Percentiles rank a stretch among this genome's conserved stretches.
phyloP scores from a whole-genome alignment of 345 rosid species.

The Eucalyptus brandiana region DNA sequence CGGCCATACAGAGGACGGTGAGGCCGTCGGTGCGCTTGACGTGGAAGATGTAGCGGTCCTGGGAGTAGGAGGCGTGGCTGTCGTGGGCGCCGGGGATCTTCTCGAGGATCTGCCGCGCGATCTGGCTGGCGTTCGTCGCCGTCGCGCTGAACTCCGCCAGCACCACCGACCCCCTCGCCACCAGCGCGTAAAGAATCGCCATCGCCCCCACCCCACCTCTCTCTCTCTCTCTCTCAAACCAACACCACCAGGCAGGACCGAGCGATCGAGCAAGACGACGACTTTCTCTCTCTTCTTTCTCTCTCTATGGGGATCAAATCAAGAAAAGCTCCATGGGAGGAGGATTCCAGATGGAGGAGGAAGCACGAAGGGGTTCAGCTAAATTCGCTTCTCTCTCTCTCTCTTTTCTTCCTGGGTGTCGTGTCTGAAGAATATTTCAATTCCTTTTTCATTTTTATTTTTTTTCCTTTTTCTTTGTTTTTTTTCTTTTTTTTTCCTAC shows the following conservation, averaged over 20 bases:
- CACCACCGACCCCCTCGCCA: slow-evolving; percentile 83
- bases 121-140: slow-evolving; percentile 69
- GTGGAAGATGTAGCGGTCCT: slow-evolving; percentile 87
- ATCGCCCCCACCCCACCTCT: slow-evolving; percentile 5
- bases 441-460: neutral
- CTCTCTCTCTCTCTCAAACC: neutral
- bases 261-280: neutral
- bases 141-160: slow-evolving; percentile 80
- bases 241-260: neutral
- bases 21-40: slow-evolving; percentile 97
- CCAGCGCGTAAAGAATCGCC: slow-evolving; percentile 88
- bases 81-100: slow-evolving; percentile 68
- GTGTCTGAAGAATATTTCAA: neutral
- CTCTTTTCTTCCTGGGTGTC: neutral
- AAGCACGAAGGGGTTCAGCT: neutral
- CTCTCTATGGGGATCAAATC: neutral
- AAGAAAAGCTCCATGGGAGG: neutral
- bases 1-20: slow-evolving; percentile 96
- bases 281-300: neutral
- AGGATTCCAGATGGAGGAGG: neutral
- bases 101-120: slow-evolving; percentile 76
- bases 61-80: slow-evolving; percentile 81
- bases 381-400: neutral
- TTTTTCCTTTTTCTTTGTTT: neutral
- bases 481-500: neutral